These are phyloP conservation scores for Lepidium africanum DNA, from an alignment of 345 rosid species.

Conservation along the genomic window DNA sequence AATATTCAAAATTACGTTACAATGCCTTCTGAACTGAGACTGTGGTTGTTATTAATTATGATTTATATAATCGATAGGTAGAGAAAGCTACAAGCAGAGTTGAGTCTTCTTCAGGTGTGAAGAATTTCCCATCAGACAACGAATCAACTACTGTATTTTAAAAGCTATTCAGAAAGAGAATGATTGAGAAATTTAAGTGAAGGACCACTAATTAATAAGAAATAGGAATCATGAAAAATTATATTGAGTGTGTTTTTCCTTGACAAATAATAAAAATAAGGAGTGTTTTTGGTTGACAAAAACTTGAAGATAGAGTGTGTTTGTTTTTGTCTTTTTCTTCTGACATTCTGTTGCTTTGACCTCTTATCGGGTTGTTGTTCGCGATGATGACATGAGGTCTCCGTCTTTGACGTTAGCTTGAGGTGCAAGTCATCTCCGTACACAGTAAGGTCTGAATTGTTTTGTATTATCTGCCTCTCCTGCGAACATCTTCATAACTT, in stretches of 20 bases:
- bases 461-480: neutral
- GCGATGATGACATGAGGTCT: no score
- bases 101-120: slow-evolving; percentile 6
- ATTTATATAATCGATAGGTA: slow-evolving; percentile 15
- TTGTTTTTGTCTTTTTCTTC: no score
- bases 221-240: no score
- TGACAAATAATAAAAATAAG: no score
- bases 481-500: neutral
- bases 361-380: no score
- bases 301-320: no score
- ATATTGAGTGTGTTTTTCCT: no score
- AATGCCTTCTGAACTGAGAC: neutral
- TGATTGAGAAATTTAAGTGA: no score
- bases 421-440: neutral
- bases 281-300: no score
- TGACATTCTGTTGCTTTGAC: no score
- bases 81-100: slow-evolving; percentile 32
- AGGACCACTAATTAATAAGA: no score
- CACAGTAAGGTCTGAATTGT: neutral
- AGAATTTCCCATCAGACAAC: neutral
- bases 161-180: no score
- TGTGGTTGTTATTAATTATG: neutral
- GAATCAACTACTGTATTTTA: neutral
- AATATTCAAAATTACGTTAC: neutral
- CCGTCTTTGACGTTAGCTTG: neutral